These are phyloP conservation scores for Malus hybrid DNA, from an alignment of 331 rosid genomes.

Conservation along the genomic window DNA sequence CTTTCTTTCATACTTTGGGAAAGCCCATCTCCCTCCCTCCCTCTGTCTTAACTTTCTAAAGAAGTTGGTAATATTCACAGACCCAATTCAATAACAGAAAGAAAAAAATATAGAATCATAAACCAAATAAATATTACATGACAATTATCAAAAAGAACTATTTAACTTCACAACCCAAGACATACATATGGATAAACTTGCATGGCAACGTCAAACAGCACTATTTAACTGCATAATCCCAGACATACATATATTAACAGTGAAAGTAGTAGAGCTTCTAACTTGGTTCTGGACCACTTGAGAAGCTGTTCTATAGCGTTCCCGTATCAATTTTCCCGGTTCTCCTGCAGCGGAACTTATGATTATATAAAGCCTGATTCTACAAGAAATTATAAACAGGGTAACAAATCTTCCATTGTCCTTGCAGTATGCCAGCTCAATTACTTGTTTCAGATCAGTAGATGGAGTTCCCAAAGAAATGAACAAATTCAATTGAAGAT, in stretches of 20 bases:
- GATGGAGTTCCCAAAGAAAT: neutral
- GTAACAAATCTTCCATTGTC: neutral
- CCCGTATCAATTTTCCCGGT: constrained; percentile 91
- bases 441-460: neutral
- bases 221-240: constrained; percentile 30
- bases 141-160: neutral
- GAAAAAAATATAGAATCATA: neutral
- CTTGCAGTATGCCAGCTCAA: neutral
- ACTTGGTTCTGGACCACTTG: constrained; percentile 99
- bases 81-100: neutral
- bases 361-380: neutral
- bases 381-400: neutral
- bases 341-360: constrained; percentile 52
- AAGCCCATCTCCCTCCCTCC: neutral
- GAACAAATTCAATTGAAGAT: too few relatives aligned
- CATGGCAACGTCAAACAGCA: constrained; percentile 3
- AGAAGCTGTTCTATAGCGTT: constrained; percentile 91
- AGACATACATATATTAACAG: constrained; percentile 58
- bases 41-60: neutral
- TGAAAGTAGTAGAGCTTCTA: constrained; percentile 73
- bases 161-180: neutral
- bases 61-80: neutral
- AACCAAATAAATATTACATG: neutral
- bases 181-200: too few relatives aligned
- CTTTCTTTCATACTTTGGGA: neutral